Conservation (phyloP, 352 stramenopile genomes). For the Phytophthora macrochlamydospora region DNA sequence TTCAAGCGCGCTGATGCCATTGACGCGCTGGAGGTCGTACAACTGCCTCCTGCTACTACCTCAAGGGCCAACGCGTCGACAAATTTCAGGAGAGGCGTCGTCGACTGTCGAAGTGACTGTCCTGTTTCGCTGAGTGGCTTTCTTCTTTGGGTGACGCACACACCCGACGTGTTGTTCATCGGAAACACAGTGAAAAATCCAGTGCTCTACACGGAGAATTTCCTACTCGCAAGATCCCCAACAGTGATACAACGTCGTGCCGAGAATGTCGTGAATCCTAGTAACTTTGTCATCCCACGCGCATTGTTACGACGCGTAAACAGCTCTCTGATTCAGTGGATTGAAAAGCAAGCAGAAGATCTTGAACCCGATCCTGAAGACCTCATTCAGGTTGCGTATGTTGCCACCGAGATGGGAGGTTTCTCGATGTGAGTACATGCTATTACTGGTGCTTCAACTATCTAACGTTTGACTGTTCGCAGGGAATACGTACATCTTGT, state of each 20-base stretch:
- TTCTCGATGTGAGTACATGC: not conserved
- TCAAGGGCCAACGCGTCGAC: not conserved
- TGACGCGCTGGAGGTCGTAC: not conserved
- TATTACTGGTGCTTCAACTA: not conserved
- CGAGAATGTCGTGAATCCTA: not conserved
- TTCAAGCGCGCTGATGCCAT: not conserved
- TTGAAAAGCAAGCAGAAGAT: not conserved
- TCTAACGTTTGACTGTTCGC: not conserved
- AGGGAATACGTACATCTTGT: not conserved
- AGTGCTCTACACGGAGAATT: not conserved
- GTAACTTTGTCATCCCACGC: not conserved
- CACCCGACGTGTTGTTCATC: not conserved
- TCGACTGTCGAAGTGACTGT: not conserved
- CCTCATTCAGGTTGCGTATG: not conserved
- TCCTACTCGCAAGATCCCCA: not conserved
- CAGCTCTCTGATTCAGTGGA: not conserved
- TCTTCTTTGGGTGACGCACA: not conserved
- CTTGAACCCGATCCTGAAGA: not conserved
- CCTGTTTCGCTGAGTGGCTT: not conserved
- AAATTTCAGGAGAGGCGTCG: not conserved
- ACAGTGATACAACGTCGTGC: not conserved
- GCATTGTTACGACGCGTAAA: not conserved
- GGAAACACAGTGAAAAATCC: not conserved
- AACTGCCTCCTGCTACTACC: not conserved
- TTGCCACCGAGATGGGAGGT: not conserved